phyloP scores from a whole-genome alignment of 768 basidiomycete species.

The Lepiota venenata region DNA sequence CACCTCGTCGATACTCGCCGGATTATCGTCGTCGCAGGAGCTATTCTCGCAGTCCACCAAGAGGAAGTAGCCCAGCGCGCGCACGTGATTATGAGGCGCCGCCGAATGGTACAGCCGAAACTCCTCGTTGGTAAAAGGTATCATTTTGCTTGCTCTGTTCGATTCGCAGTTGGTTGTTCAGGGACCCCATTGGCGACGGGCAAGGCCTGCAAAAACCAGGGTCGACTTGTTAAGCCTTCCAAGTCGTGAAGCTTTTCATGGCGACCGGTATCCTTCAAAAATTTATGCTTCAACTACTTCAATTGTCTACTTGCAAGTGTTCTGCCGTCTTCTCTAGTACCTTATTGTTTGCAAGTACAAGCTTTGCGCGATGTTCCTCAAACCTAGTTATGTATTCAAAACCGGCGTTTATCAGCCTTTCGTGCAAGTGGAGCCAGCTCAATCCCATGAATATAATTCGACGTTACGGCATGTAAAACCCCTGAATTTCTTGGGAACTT shows the following conservation, averaged over 20 bases:
- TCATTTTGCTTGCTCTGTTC: constrained; percentile 17
- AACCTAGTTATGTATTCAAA: constrained; percentile 10
- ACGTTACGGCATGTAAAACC: constrained; percentile 3
- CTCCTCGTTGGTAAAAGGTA: constrained; percentile 59
- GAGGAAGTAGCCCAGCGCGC: constrained; percentile 48
- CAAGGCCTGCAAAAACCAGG: constrained; percentile 10
- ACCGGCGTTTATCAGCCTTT: constrained; percentile 10
- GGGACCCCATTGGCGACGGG: constrained; percentile 8
- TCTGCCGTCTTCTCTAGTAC: constrained; percentile 12
- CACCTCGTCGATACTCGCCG: constrained; percentile 72
- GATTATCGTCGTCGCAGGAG: constrained; percentile 74
- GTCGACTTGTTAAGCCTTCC: constrained; percentile 7
- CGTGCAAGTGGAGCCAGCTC: not conserved
- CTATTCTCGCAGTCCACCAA: constrained; percentile 79
- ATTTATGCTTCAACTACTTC: constrained; percentile 13
- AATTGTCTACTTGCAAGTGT: constrained; percentile 14
- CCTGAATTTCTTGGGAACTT: not conserved
- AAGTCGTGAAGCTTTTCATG: not conserved
- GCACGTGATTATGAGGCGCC: constrained; percentile 23
- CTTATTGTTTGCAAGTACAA: constrained; percentile 14
- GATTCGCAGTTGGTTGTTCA: constrained; percentile 15
- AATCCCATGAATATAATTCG: constrained; percentile 4
- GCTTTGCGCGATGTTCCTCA: constrained; percentile 11
- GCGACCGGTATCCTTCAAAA: constrained; percentile 11
- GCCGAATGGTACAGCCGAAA: constrained; percentile 27